Base-by-base conservation (phyloP, 257 asterid genomes). In the Nyctanthes arbortristis region DNA sequence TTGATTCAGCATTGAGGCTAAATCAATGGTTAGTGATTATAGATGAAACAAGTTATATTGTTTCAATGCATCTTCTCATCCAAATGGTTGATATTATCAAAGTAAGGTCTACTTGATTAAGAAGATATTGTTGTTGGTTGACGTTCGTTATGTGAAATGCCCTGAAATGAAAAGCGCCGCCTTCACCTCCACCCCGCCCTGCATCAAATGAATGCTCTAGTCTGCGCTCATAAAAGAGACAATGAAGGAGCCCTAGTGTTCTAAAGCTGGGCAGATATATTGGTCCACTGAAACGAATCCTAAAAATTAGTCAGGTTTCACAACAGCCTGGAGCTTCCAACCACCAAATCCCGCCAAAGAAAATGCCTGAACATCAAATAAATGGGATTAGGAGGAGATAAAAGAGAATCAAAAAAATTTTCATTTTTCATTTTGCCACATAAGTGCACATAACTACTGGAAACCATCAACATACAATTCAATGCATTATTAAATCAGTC, bases 281-380 rank as follows among this genome's bases (percentile, higher is more conserved):
- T 52, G 29, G 72, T 72, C 72, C 39, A 40, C 27, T 56, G 33
- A 67, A 31, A 59, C 35, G 40, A 52, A 33, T 55, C 60, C 75
- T 73, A 78, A 71, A 70, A 64, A 72, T 63, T 31, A 13, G 77
- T 72, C 88, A 5, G 97, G 98, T 79, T 82, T 90, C 74, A 93
- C 84, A 25, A 93, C 43, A 67, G 89, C 91, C 12, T 82, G 89
- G 67, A 93, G 89, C 78, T 84, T 88, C 98, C 98, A 93, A 31
- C 98, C 98, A 57, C 98, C 98, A 75, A 82, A 79, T 72, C 98
- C 97, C 45, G 96, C 96, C 71, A 80, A 65, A 35, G 92, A 87
- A 81, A 93, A 90, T 57, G 97, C 95, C 98, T 92, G 88, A 35
- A 54, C 18, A 72, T 43, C 63, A 52, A 80, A 79, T 24, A 22